These are phyloP conservation scores for Filosporella fistucella DNA, from an alignment of 495 filamentous ascomycete species.

Conservation along the genomic window DNA sequence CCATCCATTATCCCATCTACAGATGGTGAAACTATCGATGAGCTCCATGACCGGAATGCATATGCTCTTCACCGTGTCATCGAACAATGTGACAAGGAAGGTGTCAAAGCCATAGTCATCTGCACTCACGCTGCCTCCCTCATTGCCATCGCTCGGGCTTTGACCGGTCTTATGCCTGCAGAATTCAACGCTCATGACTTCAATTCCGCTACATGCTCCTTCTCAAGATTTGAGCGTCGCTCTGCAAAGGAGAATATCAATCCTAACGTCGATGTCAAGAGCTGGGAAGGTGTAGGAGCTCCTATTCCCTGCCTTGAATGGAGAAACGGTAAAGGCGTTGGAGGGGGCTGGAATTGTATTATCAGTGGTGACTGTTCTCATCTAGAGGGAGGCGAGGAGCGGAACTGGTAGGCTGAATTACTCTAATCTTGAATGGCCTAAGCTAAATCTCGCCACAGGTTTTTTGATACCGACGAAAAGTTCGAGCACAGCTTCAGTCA, in stretches of 20 bases:
- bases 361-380: slow-evolving; percentile 80
- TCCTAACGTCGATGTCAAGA: slow-evolving; percentile 17
- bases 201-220: slow-evolving; percentile 74
- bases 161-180: slow-evolving; percentile 73
- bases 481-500: too few relatives aligned
- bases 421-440: too few relatives aligned
- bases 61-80: slow-evolving; percentile 68
- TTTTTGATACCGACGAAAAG: too few relatives aligned
- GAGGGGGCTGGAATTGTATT: slow-evolving; percentile 76
- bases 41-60: slow-evolving; percentile 77
- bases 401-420: slow-evolving; percentile 69
- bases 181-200: slow-evolving; percentile 73
- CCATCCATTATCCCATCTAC: slow-evolving; percentile 60
- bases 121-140: slow-evolving; percentile 89
- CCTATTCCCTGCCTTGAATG: slow-evolving; percentile 46
- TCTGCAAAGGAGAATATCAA: slow-evolving; percentile 20
- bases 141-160: slow-evolving; percentile 74
- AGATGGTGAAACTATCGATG: slow-evolving; percentile 70
- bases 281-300: slow-evolving; percentile 28
- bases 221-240: slow-evolving; percentile 51
- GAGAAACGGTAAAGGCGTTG: slow-evolving; percentile 62
- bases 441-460: too few relatives aligned
- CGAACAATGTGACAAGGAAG: slow-evolving; percentile 58
- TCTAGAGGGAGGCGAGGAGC: slow-evolving; percentile 74
- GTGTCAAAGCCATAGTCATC: slow-evolving; percentile 63